Evolutionary conservation across 805 yeast species (phyloP).

Genomic region (Candida schatavii): DNA sequence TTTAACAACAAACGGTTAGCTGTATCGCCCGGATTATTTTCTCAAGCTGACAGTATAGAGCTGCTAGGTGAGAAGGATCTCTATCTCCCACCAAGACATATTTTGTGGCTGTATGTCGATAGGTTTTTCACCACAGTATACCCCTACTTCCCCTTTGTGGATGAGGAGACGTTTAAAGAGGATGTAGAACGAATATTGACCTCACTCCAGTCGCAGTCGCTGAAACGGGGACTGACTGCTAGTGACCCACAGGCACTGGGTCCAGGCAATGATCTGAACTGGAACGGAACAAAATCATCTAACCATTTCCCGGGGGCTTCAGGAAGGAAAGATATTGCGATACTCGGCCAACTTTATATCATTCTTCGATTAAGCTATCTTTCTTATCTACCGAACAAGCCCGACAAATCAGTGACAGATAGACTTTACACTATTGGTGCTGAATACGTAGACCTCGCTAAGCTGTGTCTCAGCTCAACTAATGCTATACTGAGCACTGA

Average conservation of each 20-base stretch:
- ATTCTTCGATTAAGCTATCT: constrained; percentile 15
- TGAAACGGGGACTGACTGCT: too few relatives aligned
- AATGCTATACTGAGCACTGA: constrained; percentile 10
- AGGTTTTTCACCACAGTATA: constrained; percentile 13
- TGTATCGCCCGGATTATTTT: too few relatives aligned
- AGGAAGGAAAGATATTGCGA: constrained; percentile 10
- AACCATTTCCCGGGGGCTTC: neutral
- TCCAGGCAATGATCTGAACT: neutral
- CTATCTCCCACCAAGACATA: neutral
- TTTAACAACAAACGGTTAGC: neutral
- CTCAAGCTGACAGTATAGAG: too few relatives aligned
- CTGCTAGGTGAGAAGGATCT: too few relatives aligned
- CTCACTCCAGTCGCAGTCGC: neutral
- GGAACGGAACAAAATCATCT: too few relatives aligned
- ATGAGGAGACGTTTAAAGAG: constrained; percentile 14
- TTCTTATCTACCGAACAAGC: constrained; percentile 12
- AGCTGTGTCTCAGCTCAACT: constrained; percentile 12
- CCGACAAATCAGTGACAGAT: constrained; percentile 1
- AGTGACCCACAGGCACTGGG: too few relatives aligned
- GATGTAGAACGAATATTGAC: constrained; percentile 8
- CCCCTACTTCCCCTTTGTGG: constrained; percentile 16
- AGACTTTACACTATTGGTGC: constrained; percentile 13
- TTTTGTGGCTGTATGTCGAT: constrained; percentile 7
- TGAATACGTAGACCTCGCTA: constrained; percentile 15
- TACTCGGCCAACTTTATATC: constrained; percentile 12